Percentiles rank a stretch among this genome's conserved stretches.
Conservation (phyloP, 1,284 basidiomycete genomes). For the Irpex lacteus region DNA sequence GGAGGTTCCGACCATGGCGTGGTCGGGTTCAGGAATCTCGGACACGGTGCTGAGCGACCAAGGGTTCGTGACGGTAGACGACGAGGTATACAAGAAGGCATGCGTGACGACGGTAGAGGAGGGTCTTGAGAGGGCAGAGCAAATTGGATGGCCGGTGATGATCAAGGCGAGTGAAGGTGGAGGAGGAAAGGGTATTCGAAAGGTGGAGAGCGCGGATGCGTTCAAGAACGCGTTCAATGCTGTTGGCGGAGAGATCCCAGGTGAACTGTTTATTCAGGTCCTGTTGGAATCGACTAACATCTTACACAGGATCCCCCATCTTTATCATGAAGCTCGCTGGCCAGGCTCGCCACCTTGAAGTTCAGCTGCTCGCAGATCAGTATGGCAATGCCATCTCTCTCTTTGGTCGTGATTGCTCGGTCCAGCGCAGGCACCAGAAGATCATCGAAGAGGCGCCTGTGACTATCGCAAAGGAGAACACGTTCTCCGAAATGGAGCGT, state of each 20-base stretch:
- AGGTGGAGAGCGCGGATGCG: constrained; percentile 80
- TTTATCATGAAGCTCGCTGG: constrained; percentile 99
- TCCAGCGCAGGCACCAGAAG: constrained; percentile 99
- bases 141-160: constrained; percentile 98
- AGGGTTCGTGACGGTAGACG: constrained; percentile 93
- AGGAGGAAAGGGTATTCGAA: constrained; percentile 98
- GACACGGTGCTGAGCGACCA: constrained; percentile 85
- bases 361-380: constrained; percentile 98
- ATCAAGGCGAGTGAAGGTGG: constrained; percentile 99
- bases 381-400: constrained; percentile 99
- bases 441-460: constrained; percentile 99
- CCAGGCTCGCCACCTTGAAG: constrained; percentile 95
- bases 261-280: constrained; percentile 41
- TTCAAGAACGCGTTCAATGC: constrained; percentile 96
- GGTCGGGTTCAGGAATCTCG: constrained; percentile 95
- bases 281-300: constrained; percentile 19
- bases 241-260: constrained; percentile 95
- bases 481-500: constrained; percentile 97
- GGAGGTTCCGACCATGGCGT: constrained; percentile 97
- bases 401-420: constrained; percentile 99
- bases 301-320: constrained; percentile 84
- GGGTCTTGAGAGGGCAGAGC: constrained; percentile 80
- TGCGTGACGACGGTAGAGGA: constrained; percentile 92
- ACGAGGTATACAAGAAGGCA: constrained; percentile 87
- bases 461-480: constrained; percentile 90